Conservation (phyloP, 495 filamentous ascomycete species). For the Ramalina peruviana region DNA sequence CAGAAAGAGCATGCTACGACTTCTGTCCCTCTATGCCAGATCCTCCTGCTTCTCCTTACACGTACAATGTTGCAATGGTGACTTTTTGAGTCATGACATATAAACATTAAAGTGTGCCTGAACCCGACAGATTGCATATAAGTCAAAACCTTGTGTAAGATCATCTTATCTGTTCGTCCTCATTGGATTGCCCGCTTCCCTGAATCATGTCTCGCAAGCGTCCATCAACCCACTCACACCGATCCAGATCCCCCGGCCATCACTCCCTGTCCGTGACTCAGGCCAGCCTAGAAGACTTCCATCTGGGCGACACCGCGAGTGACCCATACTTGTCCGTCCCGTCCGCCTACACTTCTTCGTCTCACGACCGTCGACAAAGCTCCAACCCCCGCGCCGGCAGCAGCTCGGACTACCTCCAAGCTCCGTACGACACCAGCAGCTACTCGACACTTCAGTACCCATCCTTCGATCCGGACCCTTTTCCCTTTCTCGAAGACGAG, state of each 20-base stretch:
- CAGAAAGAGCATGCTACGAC: neutral
- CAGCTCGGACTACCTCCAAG: constrained; percentile 5
- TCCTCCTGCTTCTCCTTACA: neutral
- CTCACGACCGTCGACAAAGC: constrained; percentile 1
- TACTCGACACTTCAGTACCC: neutral
- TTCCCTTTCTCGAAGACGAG: neutral
- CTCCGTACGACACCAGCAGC: constrained; percentile 7
- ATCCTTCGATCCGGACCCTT: neutral
- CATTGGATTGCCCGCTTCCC: constrained; percentile 3
- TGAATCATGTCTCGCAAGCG: constrained; percentile 15
- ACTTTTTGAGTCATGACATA: neutral
- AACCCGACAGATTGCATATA: neutral
- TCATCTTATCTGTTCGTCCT: neutral
- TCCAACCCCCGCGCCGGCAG: constrained; percentile 4
- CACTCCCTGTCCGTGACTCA: constrained; percentile 15
- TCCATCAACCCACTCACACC: constrained; percentile 15
- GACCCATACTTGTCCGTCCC: constrained; percentile 8
- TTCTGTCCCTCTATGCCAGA: neutral
- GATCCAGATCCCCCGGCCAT: constrained; percentile 9
- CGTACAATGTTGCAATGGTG: neutral
- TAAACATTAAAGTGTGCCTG: neutral
- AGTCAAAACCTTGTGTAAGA: neutral
- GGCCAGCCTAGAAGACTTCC: constrained; percentile 16
- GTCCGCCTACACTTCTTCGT: constrained; percentile 6
- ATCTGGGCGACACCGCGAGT: constrained; percentile 11